A percentile compares a stretch with the other conserved stretches of the same genome.
Conservation (phyloP, 768 basidiomycete genomes). For the Rhodotorula babjevae region DNA sequence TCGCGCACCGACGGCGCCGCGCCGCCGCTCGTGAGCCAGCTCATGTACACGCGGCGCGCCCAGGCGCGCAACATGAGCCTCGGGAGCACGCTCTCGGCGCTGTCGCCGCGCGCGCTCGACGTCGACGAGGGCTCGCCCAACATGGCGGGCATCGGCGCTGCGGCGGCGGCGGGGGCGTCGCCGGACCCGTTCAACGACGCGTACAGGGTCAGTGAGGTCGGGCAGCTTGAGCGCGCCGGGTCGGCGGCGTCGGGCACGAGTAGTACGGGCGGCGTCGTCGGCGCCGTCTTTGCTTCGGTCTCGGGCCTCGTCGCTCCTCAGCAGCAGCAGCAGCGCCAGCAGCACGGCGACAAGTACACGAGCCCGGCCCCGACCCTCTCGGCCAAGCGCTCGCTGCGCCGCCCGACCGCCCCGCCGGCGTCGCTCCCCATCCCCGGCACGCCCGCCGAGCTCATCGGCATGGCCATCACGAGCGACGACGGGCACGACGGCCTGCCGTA, state of each 20-base stretch:
- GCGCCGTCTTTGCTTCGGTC: constrained; percentile 13
- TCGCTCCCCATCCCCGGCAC: constrained; percentile 1
- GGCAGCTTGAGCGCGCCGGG: constrained; percentile 9
- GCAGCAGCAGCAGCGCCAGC: not conserved
- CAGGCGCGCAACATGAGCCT: constrained; percentile 33
- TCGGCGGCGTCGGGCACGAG: not conserved
- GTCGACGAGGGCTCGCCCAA: not conserved
- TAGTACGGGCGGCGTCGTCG: constrained; percentile 1
- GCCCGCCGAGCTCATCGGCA: constrained; percentile 29
- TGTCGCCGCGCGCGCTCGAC: not conserved
- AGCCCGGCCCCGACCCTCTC: constrained; percentile 4
- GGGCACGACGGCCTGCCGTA: constrained; percentile 22
- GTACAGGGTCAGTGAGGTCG: constrained; percentile 24
- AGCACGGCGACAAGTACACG: constrained; percentile 6
- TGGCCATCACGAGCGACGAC: constrained; percentile 30
- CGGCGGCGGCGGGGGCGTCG: not conserved
- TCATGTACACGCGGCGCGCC: constrained; percentile 38
- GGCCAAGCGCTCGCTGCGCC: constrained; percentile 6
- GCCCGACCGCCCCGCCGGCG: not conserved
- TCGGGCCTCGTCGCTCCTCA: not conserved
- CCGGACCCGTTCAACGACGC: constrained; percentile 25
- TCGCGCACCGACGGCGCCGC: not conserved
- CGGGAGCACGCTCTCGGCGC: constrained; percentile 25
- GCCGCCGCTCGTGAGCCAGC: constrained; percentile 31
- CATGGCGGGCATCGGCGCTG: not conserved